Base-by-base conservation (phyloP, 352 stramenopile species). In the Pythium oligandrum region DNA sequence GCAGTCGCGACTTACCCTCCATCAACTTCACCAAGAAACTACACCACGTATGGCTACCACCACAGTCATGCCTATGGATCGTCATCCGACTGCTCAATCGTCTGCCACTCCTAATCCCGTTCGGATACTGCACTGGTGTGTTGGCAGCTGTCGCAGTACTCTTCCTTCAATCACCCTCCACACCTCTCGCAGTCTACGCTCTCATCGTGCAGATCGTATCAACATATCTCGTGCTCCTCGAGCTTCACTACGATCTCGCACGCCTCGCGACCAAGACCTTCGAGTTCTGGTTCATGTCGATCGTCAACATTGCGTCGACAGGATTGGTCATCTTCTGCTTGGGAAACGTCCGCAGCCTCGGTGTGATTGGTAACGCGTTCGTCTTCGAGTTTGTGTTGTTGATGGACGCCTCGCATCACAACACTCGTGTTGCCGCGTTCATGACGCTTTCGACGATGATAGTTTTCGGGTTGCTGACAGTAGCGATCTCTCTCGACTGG, bases 261-360 rank as follows among this genome's bases (percentile, higher is more conserved):
- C 31, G 38, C 32, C 57, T 63, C 1, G 33, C 58, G 7, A 30
- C 39, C 4, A 7, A 44, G 1, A 44, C 48, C 44, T 63, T 58
- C 50, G 57, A 58, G 57, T 63, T 63, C 26, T 63, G 57, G 57
- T 63, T 55, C 57, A 52, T 63, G 44, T 58, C 49, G 10, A 37
- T 63, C 12, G 58, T 40, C 45, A 63, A 63, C 45, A 3, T 63
- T 7, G 46, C 50, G 5, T 38, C 43, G 31, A 63, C 50, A 7
- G 32, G 35, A 35, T 44, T 58, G 43, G 51, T 63, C 39, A 50
- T 32, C 38, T 54, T 58, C 35, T 57, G 39, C 4, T 63, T 63
- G 35, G 44, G 50, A 6, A 50, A 63, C 38, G 43, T 30, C 6
- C 49, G 57, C 1, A 44, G 36, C 7, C 44, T 57, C 50, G 35